Percentiles rank a stretch among this genome's conserved stretches.
Evolutionary conservation across 2,329 filamentous ascomycete species (phyloP).

Genomic region (Penicillium olsonii): DNA sequence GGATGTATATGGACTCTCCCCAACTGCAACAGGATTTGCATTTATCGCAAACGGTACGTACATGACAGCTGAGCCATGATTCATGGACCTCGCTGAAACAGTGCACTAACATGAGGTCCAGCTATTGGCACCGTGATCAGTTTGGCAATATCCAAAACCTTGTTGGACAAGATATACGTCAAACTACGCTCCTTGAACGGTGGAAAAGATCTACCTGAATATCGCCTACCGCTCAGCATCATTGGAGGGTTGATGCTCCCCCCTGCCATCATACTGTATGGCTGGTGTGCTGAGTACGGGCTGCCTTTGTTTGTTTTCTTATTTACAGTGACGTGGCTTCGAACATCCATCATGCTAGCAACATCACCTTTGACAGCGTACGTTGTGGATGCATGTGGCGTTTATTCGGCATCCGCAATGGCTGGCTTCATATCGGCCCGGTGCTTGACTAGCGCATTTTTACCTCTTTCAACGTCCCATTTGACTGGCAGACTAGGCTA

Average conservation of each 20-base stretch:
- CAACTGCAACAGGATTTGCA: not conserved
- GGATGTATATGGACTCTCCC: not conserved
- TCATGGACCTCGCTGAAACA: not conserved
- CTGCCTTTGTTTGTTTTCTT: not conserved
- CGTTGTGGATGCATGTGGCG: slow-evolving; percentile 16
- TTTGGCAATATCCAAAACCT: not conserved
- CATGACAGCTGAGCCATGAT: not conserved
- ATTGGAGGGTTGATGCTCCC: not conserved
- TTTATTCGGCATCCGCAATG: slow-evolving; percentile 13
- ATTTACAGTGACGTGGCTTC: slow-evolving; percentile 35
- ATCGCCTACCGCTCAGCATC: not conserved
- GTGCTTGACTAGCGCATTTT: not conserved
- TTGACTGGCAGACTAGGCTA: not conserved
- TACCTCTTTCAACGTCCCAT: not conserved
- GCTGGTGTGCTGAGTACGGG: not conserved
- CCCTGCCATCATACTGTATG: not conserved
- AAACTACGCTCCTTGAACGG: not conserved
- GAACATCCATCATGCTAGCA: slow-evolving; percentile 48
- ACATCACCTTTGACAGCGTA: slow-evolving; percentile 45
- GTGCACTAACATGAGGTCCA: not conserved
- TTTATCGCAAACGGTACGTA: not conserved
- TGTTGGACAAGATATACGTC: not conserved
- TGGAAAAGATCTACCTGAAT: not conserved
- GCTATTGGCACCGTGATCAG: not conserved
- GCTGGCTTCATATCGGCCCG: not conserved